A percentile compares a stretch with the other conserved stretches of the same genome.
phyloP scores from a whole-genome alignment of 768 basidiomycete genomes.

The Mrakia blollopis region DNA sequence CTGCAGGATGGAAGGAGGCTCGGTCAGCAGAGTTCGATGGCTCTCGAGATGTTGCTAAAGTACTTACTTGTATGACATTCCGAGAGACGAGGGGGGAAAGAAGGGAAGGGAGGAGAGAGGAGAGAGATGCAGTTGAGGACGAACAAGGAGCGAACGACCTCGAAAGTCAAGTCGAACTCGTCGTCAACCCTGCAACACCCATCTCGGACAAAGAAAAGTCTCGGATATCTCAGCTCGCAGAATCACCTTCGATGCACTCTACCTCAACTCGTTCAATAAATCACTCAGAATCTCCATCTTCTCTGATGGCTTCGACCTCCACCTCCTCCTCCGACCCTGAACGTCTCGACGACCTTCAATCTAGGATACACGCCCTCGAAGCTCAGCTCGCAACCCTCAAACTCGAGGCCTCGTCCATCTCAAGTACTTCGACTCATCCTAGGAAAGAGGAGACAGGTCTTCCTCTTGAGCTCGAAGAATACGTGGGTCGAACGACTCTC shows the following conservation, averaged over 20 bases:
- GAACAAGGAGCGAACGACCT: no score
- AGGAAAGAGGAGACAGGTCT: conserved; percentile 10
- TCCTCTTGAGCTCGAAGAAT: conserved; percentile 30
- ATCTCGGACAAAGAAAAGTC: neutral
- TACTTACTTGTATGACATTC: conserved; percentile 11
- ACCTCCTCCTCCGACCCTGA: neutral
- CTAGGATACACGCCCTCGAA: conserved; percentile 18
- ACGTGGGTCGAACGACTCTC: conserved; percentile 12
- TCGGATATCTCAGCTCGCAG: neutral
- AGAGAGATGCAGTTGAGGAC: neutral
- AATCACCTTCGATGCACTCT: neutral
- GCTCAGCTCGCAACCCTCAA: conserved; percentile 19
- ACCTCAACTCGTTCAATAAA: neutral
- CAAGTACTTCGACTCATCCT: neutral
- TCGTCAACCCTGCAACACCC: neutral
- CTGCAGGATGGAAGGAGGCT: neutral
- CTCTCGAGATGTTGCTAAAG: neutral
- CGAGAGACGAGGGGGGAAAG: neutral
- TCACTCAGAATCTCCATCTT: neutral
- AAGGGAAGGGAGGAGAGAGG: neutral
- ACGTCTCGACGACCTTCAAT: neutral
- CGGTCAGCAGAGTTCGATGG: neutral
- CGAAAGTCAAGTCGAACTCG: neutral
- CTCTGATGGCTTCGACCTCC: neutral
- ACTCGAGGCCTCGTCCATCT: neutral